Evolutionary conservation across 1,139 yeast genomes (phyloP).

Genomic region (Pichia inconspicua): DNA sequence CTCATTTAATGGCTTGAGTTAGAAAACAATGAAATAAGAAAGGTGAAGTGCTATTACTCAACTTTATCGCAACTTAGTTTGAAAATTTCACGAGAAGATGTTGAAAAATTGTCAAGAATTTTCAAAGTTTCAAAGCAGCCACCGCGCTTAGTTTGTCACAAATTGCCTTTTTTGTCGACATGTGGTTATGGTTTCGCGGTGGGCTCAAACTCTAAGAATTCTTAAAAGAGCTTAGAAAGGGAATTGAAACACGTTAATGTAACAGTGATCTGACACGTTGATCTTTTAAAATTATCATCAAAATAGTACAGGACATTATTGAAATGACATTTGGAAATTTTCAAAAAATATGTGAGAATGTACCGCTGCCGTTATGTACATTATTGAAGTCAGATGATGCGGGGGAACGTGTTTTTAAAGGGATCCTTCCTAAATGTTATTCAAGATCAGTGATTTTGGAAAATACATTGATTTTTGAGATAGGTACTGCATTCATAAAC

Average conservation of each 20-base stretch:
- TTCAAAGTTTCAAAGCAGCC: neutral
- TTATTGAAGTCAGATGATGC: constrained; percentile 38
- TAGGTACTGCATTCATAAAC: constrained; percentile 85
- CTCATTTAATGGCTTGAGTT: constrained; percentile 7
- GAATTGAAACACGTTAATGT: neutral
- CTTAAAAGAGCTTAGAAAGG: no score
- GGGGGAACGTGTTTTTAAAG: constrained; percentile 29
- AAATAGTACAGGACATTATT: neutral
- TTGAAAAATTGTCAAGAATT: neutral
- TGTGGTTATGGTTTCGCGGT: no score
- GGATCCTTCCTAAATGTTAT: constrained; percentile 71
- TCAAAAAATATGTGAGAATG: constrained; percentile 52
- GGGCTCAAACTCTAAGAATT: no score
- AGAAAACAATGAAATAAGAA: neutral
- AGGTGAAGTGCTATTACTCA: neutral
- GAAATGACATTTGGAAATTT: constrained; percentile 62
- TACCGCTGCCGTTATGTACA: constrained; percentile 75
- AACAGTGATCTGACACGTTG: neutral
- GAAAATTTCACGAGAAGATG: neutral
- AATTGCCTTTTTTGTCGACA: neutral
- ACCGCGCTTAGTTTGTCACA: no score
- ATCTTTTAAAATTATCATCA: no score
- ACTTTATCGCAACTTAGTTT: no score
- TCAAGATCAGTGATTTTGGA: constrained; percentile 82
- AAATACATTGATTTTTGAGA: constrained; percentile 82